Evolutionary conservation across 1,284 basidiomycete species (phyloP), one percentile per base, ranked within the genome.

Genomic region (Amylostereum areolatum): DNA sequence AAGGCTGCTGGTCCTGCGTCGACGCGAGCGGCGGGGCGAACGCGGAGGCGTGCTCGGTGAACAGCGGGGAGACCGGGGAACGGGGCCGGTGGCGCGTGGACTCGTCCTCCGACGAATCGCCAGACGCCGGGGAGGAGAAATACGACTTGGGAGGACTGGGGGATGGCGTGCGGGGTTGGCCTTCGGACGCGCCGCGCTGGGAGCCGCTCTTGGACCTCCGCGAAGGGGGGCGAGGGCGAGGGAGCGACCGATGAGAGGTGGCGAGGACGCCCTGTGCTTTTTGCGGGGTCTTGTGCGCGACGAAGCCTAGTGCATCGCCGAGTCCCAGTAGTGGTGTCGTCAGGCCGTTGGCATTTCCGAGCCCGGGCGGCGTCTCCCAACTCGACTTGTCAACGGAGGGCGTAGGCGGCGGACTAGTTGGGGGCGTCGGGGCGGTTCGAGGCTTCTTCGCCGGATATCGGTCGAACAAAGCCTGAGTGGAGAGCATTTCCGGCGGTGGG

Each of bases 41-140:
- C 12, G 55, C 55, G 27, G 57, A 57, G 12, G 66, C 56, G 47
- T 67, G 60, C 59, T 70, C 69, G 27, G 64, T 60, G 42, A 73
- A 66, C 51, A 72, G 64, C 2, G 72, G 70, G 24, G 69, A 71
- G 45, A 69, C 61, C 10, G 72, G 66, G 0, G 69, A 73, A 31
- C 64, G 62, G 3, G 65, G 55, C 30, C 52, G 57, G 30, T 54
- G 48, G 18, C 48, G 49, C 39, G 61, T 48, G 40, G 63, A 50
- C 12, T 53, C 50, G 8, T 35, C 8, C 9, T 46, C 54, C 25
- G 62, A 65, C 10, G 66, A 64, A 46, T 61, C 63, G 30, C 67
- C 67, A 12, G 71, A 72, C 27, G 65, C 71, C 3, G 69, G 68
- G 3, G 69, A 70, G 30, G 73, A 74, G 54, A 74, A 70, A 52